These are phyloP conservation scores for Echium plantagineum DNA, from an alignment of 257 asterid species.

Conservation along the genomic window DNA sequence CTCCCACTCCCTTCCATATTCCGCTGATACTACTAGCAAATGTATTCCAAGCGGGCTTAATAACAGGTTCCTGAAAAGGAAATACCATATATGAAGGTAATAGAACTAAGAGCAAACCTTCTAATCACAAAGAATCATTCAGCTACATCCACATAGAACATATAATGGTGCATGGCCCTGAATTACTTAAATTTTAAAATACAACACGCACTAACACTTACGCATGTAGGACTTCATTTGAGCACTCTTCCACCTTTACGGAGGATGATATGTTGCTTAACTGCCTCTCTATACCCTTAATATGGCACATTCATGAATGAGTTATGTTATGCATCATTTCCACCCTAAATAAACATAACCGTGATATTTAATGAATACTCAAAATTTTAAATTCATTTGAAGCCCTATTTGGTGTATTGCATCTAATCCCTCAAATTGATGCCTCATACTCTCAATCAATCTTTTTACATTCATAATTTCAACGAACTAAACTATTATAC, in stretches of 20 bases:
- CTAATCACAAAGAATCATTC: neutral
- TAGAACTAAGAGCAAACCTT: neutral
- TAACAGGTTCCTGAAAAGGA: conserved; percentile 77
- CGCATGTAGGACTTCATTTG: neutral
- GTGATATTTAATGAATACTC: too few relatives aligned
- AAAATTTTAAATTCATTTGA: too few relatives aligned
- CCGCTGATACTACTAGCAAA: conserved; percentile 92
- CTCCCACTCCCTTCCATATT: conserved; percentile 98
- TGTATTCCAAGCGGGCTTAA: conserved; percentile 83
- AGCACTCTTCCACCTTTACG: neutral
- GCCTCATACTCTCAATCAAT: too few relatives aligned
- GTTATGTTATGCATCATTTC: neutral
- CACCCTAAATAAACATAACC: too few relatives aligned
- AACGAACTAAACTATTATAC: too few relatives aligned
- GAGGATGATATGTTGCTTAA: neutral
- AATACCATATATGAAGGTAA: conserved; percentile 1
- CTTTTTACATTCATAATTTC: too few relatives aligned
- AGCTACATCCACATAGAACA: neutral
- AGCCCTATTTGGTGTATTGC: too few relatives aligned
- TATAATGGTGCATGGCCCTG: neutral
- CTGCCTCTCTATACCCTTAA: neutral
- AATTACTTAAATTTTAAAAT: neutral
- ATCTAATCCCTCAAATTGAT: too few relatives aligned
- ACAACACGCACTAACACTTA: too few relatives aligned
- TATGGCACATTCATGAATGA: neutral